Evolutionary conservation across 2,329 filamentous ascomycete species (phyloP), one percentile per base, ranked within the genome.

Genomic region (Fusarium nygamai): DNA sequence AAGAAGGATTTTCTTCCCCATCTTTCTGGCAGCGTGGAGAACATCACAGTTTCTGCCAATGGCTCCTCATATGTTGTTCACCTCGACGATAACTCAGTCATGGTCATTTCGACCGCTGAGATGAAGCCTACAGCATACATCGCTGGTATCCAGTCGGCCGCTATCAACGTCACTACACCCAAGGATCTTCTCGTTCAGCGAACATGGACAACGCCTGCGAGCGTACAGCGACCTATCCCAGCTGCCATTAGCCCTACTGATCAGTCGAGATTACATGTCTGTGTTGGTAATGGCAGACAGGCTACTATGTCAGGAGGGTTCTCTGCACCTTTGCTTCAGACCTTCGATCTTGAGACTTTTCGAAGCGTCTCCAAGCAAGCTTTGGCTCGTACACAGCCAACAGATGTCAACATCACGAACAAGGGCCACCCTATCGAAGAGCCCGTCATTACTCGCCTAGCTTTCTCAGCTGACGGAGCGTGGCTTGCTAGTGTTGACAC

Each of bases 401-500:
- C 96, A 0, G 93, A 94, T 67, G 85, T 93, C 73, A 97, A 94
- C 77, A 87, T 92, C 46, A 92, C 92, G 13, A 92, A 92, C 20
- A 92, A 93, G 73, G 91, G 93, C 10, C 88, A 90, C 59, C 87
- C 89, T 9, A 90, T 98, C 57, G 87, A 90, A 20, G 93, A 98
- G 76, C 96, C 96, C 2, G 90, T 92, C 70, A 89, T 98, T 53
- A 92, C 90, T 12, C 89, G 93, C 64, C 85, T 98, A 58, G 89
- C 92, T 48, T 90, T 96, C 75, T 96, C 93, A 48, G 85, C 88
- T 57, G 92, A 98, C 79, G 96, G 96, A 24, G 88, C 91, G 74
- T 98, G 96, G 95, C 88, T 99, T 65, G 95, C 93, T 9, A 98
- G 94, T 4, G 89, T 97, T 3, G 96, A 99, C 80, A 93, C 95